Evolutionary conservation across 2,329 filamentous ascomycete species (phyloP).

Genomic region (Fusarium haematococcum): DNA sequence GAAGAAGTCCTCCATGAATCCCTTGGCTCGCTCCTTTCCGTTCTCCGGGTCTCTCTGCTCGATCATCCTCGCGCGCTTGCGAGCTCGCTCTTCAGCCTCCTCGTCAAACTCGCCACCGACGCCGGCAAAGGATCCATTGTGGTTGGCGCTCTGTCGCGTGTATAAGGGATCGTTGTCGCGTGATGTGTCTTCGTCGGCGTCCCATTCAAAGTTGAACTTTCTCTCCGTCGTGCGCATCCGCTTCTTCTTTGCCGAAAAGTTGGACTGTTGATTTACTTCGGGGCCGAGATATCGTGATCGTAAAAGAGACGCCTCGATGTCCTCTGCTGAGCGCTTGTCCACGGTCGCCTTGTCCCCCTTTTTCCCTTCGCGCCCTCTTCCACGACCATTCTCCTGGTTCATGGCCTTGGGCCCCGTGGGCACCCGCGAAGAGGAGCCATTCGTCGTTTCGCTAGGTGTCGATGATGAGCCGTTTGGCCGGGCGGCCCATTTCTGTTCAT

Average conservation of each 20-base stretch:
- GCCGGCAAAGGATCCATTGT: constrained; percentile 58
- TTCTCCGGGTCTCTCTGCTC: constrained; percentile 80
- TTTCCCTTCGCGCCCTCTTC: constrained; percentile 44
- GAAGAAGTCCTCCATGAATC: constrained; percentile 86
- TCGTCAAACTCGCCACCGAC: constrained; percentile 65
- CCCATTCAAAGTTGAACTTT: constrained; percentile 99
- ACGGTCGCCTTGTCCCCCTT: constrained; percentile 52
- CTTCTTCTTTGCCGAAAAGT: constrained; percentile 96
- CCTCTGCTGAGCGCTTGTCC: constrained; percentile 62
- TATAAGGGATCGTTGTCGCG: constrained; percentile 81
- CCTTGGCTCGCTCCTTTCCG: constrained; percentile 79
- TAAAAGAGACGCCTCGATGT: constrained; percentile 79
- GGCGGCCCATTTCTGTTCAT: constrained; percentile 58
- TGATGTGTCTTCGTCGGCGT: constrained; percentile 87
- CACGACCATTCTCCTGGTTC: constrained; percentile 59
- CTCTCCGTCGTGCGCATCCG: constrained; percentile 90
- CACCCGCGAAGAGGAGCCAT: constrained; percentile 50
- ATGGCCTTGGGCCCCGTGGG: constrained; percentile 81
- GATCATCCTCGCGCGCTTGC: constrained; percentile 75
- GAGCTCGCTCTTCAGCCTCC: constrained; percentile 65
- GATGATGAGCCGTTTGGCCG: constrained; percentile 45
- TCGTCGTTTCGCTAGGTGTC: constrained; percentile 39
- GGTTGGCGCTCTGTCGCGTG: constrained; percentile 47
- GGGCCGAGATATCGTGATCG: constrained; percentile 91
- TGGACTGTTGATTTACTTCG: constrained; percentile 83